A percentile compares a stretch with the other conserved stretches of the same genome.
phyloP scores from a whole-genome alignment of 495 filamentous ascomycete species.

The Letharia lupina region DNA sequence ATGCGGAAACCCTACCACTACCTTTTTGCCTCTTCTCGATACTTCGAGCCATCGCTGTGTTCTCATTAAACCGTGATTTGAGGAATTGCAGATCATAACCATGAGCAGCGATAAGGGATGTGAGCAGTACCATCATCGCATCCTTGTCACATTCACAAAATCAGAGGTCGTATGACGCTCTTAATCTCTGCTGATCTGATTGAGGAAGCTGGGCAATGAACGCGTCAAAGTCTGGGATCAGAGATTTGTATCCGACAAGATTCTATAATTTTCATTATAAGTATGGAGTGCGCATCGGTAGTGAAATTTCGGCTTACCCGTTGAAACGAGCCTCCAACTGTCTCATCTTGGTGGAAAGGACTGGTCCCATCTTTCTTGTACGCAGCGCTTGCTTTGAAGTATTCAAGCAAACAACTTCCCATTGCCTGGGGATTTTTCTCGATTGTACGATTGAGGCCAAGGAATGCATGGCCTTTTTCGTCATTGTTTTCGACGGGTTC shows the following conservation, averaged over 20 bases:
- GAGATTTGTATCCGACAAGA: slow-evolving; percentile 68
- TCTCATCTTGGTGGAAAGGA: slow-evolving; percentile 39
- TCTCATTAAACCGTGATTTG: background rate
- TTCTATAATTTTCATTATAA: slow-evolving; percentile 43
- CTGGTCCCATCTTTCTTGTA: slow-evolving; percentile 53
- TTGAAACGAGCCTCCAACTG: slow-evolving; percentile 44
- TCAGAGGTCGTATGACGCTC: slow-evolving; percentile 31
- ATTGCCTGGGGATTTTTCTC: slow-evolving; percentile 84
- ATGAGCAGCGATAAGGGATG: background rate
- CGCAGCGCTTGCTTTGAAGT: slow-evolving; percentile 75
- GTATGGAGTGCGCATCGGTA: slow-evolving; percentile 17
- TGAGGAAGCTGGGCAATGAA: slow-evolving; percentile 64
- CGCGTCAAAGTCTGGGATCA: slow-evolving; percentile 77
- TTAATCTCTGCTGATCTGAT: slow-evolving; percentile 50
- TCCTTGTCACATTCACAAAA: background rate
- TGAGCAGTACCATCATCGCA: background rate
- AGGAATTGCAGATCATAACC: background rate
- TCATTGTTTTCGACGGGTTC: slow-evolving; percentile 78
- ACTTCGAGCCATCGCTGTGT: background rate
- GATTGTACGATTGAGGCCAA: slow-evolving; percentile 79
- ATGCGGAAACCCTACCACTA: background rate
- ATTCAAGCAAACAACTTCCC: slow-evolving; percentile 72
- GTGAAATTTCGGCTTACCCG: slow-evolving; percentile 33
- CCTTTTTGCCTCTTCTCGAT: background rate
- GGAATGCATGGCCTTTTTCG: slow-evolving; percentile 89